Conservation (phyloP, 2,329 filamentous ascomycete genomes). For the Cladosporium sp. region DNA sequence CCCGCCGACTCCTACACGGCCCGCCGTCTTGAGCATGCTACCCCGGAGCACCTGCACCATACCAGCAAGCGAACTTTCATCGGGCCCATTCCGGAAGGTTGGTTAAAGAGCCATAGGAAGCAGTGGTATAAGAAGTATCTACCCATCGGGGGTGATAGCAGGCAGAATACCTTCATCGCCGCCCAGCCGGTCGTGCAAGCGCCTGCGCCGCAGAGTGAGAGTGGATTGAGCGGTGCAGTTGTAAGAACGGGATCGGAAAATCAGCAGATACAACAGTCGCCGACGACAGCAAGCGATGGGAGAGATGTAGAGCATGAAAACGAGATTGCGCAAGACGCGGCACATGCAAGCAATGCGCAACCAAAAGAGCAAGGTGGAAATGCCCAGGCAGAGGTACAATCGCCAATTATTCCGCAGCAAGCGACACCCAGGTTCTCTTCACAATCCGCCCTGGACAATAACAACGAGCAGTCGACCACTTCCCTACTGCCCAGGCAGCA, state of each 20-base stretch:
- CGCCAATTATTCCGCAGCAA: background rate
- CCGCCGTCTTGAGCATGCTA: conserved; percentile 49
- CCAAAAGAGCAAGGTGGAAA: background rate
- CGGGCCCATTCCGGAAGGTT: conserved; percentile 61
- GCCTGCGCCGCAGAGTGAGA: background rate
- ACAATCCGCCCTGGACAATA: conserved; percentile 8
- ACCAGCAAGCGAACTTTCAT: conserved; percentile 62
- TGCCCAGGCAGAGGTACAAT: too few species aligned
- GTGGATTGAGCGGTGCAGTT: background rate
- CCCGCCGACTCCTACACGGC: conserved; percentile 37
- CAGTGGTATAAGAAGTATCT: conserved; percentile 57
- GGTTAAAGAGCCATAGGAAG: conserved; percentile 60
- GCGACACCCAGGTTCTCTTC: conserved; percentile 4
- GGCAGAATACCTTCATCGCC: conserved; percentile 25
- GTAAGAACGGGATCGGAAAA: background rate
- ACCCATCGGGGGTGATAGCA: conserved; percentile 27
- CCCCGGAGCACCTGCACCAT: conserved; percentile 57
- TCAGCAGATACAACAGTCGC: background rate
- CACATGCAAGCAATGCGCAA: background rate
- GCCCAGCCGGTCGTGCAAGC: conserved; percentile 18
- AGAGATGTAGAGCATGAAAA: background rate
- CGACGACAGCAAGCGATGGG: background rate
- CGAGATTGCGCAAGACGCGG: background rate
- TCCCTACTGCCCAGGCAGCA: conserved; percentile 23
- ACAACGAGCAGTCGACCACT: conserved; percentile 4